Evolutionary conservation across 768 basidiomycete species (phyloP).

Genomic region (Suillus subalutaceus): DNA sequence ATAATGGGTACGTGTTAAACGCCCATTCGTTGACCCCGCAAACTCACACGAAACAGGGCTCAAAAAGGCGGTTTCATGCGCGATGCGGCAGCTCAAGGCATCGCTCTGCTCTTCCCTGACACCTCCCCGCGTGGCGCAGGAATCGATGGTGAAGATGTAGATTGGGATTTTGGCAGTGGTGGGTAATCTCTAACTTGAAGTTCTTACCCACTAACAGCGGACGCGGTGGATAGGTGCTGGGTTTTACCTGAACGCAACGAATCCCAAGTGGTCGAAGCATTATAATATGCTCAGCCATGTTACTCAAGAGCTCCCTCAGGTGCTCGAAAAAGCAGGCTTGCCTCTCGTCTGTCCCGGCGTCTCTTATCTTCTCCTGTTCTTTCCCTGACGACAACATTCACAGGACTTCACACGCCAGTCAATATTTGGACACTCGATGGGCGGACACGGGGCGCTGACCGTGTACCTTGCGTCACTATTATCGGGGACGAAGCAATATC

Average conservation of each 20-base stretch:
- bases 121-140: constrained; percentile 94
- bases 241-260: constrained; percentile 93
- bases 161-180: constrained; percentile 94
- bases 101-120: constrained; percentile 94
- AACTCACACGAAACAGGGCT: constrained; percentile 48
- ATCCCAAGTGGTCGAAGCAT: constrained; percentile 66
- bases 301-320: constrained; percentile 79
- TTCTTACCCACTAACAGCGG: not conserved
- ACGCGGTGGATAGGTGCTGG: constrained; percentile 61
- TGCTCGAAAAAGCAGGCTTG: constrained; percentile 71
- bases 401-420: constrained; percentile 85
- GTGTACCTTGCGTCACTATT: constrained; percentile 76
- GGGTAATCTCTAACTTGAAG: constrained; percentile 12
- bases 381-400: not conserved
- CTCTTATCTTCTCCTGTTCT: constrained; percentile 3
- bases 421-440: constrained; percentile 97
- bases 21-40: not conserved
- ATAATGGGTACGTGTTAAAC: constrained; percentile 71
- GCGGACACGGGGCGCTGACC: constrained; percentile 92
- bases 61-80: constrained; percentile 93
- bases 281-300: constrained; percentile 92
- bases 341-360: constrained; percentile 63
- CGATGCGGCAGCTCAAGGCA: constrained; percentile 81
- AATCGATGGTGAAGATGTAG: constrained; percentile 74
- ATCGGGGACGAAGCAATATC: constrained; percentile 63